Base-by-base conservation (phyloP, 1,284 basidiomycete genomes). In the Pyrrhoderma lamaoense region DNA sequence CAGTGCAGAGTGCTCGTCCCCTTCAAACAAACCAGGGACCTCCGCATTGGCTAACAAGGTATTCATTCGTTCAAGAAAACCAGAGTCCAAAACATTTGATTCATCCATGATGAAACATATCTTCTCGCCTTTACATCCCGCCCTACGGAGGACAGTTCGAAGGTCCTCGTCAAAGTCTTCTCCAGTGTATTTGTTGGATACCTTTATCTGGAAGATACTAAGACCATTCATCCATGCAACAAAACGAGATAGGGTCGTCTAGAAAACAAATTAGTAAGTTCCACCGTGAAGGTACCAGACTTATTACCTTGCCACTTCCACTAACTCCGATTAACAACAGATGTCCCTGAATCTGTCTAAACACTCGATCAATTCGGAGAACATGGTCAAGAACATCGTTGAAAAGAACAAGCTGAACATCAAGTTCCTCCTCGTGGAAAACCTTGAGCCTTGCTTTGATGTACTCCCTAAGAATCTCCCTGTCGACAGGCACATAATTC, bases 71-170 rank as follows among this genome's bases (percentile, higher is more conserved):
- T 99, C 96, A 56, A 99, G 72, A 76, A 99, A 98, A 51, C 96
- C 96, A 3, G 96, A 93, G 65, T 99, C 95, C 36, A 98, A 84
- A 23, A 99, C 94, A 62, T 99, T 99, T 1, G 93, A 96, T 67
- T 99, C 96, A 67, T 99, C 96, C 94, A 99, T 98, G 68, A 99
- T 98, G 77, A 99, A 99, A 65, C 93, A 98, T 38, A 99, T 89
- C 70, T 98, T 98, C 69, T 99, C 96, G 59, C 93, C 94, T 65
- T 98, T 98, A 73, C 93, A 96, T 4, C 96, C 97, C 0, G 95
- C 77, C 23, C 96, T 84, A 36, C 94, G 87, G 27, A 99, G 81
- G 1, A 99, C 92, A 0, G 84, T 89, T 25, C 96, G 83, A 43
- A 99, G 75, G 64, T 99, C 96, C 58, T 99, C 95, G 61, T 99